A percentile compares a stretch with the other conserved stretches of the same genome.
These are phyloP conservation scores for Rehmannia glutinosa DNA, from an alignment of 257 asterid genomes.

Conservation along the genomic window DNA sequence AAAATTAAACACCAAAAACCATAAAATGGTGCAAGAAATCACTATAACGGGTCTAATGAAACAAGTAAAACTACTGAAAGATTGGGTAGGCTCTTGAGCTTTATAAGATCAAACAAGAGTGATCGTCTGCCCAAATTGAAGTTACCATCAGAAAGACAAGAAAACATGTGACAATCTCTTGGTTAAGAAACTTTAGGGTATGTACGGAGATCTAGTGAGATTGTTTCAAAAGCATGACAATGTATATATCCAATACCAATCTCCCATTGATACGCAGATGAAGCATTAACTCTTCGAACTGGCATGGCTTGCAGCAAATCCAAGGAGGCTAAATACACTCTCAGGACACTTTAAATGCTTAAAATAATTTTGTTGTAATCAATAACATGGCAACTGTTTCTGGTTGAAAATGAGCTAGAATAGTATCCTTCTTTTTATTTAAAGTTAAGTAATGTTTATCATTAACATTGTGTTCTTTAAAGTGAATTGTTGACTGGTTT, in stretches of 20 bases:
- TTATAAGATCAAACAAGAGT: background rate
- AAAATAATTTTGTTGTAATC: background rate
- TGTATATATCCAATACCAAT: background rate
- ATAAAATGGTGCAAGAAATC: background rate
- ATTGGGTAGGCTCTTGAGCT: background rate
- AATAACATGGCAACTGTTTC: background rate
- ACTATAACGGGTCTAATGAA: slow-evolving; percentile 5
- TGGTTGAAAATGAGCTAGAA: background rate
- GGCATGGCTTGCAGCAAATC: background rate
- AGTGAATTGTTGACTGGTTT: background rate
- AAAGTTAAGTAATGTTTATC: background rate
- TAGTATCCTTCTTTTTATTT: background rate
- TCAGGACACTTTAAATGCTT: no score
- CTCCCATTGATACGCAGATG: background rate
- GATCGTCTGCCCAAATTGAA: background rate
- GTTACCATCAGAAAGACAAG: background rate
- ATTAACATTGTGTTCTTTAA: background rate
- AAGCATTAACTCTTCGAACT: background rate
- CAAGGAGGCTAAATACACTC: slow-evolving; percentile 7
- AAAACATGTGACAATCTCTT: background rate
- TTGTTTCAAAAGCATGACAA: background rate
- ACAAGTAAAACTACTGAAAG: background rate
- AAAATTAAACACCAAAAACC: background rate
- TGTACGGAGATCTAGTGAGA: background rate
- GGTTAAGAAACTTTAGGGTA: background rate